phyloP scores from a whole-genome alignment of 2,329 filamentous ascomycete genomes.

The Aspergillus niger region DNA sequence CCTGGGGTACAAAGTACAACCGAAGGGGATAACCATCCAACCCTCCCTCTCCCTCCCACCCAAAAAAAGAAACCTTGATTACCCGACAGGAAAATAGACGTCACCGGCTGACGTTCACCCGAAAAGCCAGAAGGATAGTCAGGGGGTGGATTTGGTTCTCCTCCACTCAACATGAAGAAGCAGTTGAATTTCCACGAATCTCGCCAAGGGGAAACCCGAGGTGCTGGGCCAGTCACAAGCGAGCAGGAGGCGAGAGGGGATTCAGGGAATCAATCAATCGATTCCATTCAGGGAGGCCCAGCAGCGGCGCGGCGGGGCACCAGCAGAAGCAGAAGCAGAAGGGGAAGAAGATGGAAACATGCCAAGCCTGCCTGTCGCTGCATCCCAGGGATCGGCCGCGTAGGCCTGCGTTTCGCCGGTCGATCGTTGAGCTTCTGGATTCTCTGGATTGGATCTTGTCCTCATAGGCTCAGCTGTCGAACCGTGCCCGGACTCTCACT shows the following conservation, averaged over 20 bases:
- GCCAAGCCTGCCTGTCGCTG: slow-evolving; percentile 26
- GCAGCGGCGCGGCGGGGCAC: slow-evolving; percentile 4
- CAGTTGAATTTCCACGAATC: not conserved
- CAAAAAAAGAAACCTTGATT: not conserved
- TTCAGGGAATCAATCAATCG: not conserved
- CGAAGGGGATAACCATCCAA: too few relatives aligned
- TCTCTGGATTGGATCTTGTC: slow-evolving; percentile 13
- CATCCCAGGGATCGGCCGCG: slow-evolving; percentile 23
- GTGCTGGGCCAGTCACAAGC: slow-evolving; percentile 7
- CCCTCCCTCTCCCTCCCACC: not conserved
- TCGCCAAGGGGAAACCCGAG: not conserved
- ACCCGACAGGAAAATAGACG: not conserved
- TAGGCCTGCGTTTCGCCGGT: slow-evolving; percentile 20
- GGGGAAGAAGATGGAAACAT: slow-evolving; percentile 13
- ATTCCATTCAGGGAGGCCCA: slow-evolving; percentile 1
- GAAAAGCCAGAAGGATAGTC: slow-evolving; percentile 25
- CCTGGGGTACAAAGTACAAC: not conserved
- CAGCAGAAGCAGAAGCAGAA: slow-evolving; percentile 7
- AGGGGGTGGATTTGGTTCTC: slow-evolving; percentile 21
- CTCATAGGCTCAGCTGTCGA: not conserved
- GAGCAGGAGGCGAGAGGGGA: not conserved
- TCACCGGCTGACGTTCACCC: slow-evolving; percentile 25
- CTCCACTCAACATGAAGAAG: not conserved
- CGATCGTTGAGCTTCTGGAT: slow-evolving; percentile 19
- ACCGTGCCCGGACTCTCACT: slow-evolving; percentile 3